phyloP scores from a whole-genome alignment of 768 basidiomycete species.

The Leccinum longicurvipes region DNA sequence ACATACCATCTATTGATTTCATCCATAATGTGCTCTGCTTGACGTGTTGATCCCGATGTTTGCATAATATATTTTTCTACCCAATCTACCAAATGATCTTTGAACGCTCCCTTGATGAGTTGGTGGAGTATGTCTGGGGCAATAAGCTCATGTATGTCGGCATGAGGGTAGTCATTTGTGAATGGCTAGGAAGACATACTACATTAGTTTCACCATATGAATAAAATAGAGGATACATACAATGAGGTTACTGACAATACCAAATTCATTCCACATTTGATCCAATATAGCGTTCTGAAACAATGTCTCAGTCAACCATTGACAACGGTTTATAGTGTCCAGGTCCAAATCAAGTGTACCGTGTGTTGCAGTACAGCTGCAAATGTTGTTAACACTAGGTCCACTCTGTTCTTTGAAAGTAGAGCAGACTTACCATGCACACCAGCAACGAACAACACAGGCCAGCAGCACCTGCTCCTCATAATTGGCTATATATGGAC shows the following conservation, averaged over 20 bases:
- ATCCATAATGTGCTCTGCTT: constrained; percentile 19
- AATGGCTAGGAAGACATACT: constrained; percentile 27
- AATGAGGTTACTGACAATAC: constrained; percentile 22
- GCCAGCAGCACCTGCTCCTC: neutral
- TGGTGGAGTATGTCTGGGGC: constrained; percentile 2
- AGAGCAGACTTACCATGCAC: neutral
- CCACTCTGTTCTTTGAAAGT: too few species aligned
- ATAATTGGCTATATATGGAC: too few species aligned
- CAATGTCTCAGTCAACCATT: neutral
- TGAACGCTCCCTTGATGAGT: constrained; percentile 2
- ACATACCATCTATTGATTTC: constrained; percentile 31
- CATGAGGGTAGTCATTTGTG: constrained; percentile 30
- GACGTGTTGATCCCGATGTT: neutral
- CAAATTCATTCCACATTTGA: constrained; percentile 27
- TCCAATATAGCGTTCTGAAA: neutral
- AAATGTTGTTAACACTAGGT: too few species aligned
- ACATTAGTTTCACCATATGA: neutral
- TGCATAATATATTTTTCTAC: neutral
- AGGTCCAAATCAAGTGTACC: neutral
- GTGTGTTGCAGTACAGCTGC: neutral
- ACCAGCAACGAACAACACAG: neutral
- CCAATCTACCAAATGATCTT: constrained; percentile 7
- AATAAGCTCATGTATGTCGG: constrained; percentile 31
- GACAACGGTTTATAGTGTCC: neutral
- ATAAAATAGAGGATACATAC: constrained; percentile 11